phyloP scores from a whole-genome alignment of 345 rosid genomes.

The Orychophragmus violaceus region DNA sequence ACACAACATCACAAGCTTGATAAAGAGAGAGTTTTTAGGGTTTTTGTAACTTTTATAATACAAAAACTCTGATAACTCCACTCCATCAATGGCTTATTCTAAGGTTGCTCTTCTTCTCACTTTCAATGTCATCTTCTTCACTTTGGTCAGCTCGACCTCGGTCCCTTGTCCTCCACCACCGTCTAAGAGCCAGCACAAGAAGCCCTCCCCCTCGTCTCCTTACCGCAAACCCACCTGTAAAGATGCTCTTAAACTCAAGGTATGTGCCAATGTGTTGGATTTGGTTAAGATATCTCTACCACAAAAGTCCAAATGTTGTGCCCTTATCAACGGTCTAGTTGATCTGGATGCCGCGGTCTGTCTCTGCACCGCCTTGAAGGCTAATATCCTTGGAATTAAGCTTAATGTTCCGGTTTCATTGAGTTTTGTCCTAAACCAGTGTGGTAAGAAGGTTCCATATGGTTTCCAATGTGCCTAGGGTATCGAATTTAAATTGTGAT shows the following conservation, averaged over 20 bases:
- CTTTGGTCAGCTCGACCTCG: conserved; percentile 11
- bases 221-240: conserved; percentile 11
- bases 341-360: neutral
- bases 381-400: neutral
- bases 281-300: conserved; percentile 23
- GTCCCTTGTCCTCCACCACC: conserved; percentile 26
- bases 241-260: conserved; percentile 19
- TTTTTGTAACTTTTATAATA: neutral
- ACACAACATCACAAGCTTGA: conserved; percentile 16
- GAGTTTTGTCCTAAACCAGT: neutral
- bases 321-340: conserved; percentile 6
- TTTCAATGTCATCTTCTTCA: conserved; percentile 17
- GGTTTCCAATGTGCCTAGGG: neutral
- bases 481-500: neutral
- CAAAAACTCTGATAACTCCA: neutral
- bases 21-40: neutral
- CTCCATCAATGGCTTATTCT: conserved; percentile 16
- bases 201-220: conserved; percentile 10
- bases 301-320: conserved; percentile 1
- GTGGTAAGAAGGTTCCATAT: neutral
- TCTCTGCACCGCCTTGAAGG: conserved; percentile 4
- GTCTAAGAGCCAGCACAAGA: conserved; percentile 1
- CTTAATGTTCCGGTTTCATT: neutral
- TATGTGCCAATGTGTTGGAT: conserved; percentile 20
- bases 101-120: conserved; percentile 6